Percentiles rank a stretch among this genome's conserved stretches.
Conservation (phyloP, 78 protist genomes). For the Dictyostelium capitatum region DNA sequence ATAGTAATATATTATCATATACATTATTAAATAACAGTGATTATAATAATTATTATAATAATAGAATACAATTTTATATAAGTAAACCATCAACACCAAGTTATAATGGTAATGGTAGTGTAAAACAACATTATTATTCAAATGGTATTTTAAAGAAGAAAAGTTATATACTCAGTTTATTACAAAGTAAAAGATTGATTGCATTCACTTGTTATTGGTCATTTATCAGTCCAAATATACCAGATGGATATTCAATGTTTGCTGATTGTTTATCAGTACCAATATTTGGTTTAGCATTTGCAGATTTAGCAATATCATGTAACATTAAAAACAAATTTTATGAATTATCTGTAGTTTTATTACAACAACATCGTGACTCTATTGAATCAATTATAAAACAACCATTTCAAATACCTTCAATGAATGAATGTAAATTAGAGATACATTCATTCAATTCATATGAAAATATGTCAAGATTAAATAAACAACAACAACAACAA, state of each 20-base stretch:
- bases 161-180: not conserved
- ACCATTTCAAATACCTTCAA: constrained; percentile 28
- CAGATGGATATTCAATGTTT: not conserved
- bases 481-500: not conserved
- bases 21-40: not conserved
- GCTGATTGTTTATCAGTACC: not conserved
- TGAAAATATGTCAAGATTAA: not conserved
- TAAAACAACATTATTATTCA: constrained; percentile 1
- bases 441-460: not conserved
- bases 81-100: too few species aligned
- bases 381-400: not conserved
- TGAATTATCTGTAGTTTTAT: not conserved
- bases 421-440: constrained; percentile 9
- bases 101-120: not conserved
- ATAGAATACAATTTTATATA: not conserved
- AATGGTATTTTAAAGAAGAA: not conserved
- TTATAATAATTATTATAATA: not conserved
- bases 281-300: not conserved
- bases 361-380: not conserved
- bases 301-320: not conserved
- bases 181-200: not conserved
- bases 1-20: not conserved
- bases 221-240: not conserved
- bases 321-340: not conserved
- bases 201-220: not conserved